Evolutionary conservation across 768 basidiomycete genomes (phyloP), one percentile per base, ranked within the genome.

Genomic region (Trametes elegans): DNA sequence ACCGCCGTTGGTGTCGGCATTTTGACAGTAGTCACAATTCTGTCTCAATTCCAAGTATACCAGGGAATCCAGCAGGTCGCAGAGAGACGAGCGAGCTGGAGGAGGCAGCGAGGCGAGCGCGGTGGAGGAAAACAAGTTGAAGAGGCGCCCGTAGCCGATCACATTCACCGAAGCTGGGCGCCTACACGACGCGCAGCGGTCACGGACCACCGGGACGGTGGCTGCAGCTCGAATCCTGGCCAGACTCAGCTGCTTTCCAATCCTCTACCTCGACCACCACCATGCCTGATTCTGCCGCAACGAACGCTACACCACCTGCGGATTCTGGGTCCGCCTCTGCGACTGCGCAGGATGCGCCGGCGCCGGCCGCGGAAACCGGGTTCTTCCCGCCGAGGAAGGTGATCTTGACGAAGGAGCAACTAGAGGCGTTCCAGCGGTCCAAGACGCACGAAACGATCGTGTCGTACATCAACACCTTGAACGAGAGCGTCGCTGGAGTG

Each of bases 361-460:
- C n/a, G n/a, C 27, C 10, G 9, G 13, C 26, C 7, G 16, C 39
- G 4, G 34, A 43, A 28, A 23, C 41, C 7, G 28, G 48, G 4
- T 88, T 77, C 68, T 67, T 75, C 60, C 55, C 70, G 31, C 90
- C 88, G 0, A 72, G 72, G 36, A 96, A 95, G 73, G 75, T 72
- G 23, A 90, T 99, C 58, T 72, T 98, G 26, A 81, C 85, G 1
- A 81, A 78, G 27, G 81, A 78, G 5, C 94, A 98, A 62, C 81
- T 98, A 0, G 78, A 80, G 19, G 83, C 82, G n/a, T 99, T 97
- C 66, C 85, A 93, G 64, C 63, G 73, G 7, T 94, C 91, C 0
- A 67, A 77, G 42, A 87, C 93, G 0, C 83, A 93, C 64, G 67
- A 75, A 21, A 75, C 81, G 8, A 75, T 98, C 53, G 68, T 92